Percentiles rank a stretch among this genome's conserved stretches.
phyloP scores from a whole-genome alignment of 163 green algal species.

The Scenedesmus sp. region DNA sequence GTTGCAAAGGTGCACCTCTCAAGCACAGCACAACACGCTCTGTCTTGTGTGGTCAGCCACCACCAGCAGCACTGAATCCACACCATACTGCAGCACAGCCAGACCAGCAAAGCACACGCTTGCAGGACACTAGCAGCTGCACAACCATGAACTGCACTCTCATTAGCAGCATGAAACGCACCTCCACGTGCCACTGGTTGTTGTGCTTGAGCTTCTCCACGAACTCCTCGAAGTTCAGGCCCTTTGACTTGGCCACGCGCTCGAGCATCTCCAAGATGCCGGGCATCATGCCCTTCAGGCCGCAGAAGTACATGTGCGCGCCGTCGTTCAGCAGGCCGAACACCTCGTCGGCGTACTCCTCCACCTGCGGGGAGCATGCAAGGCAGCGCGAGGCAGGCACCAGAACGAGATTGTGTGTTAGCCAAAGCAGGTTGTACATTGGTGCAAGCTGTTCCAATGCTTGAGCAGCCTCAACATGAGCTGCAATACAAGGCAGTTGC shows the following conservation, averaged over 20 bases:
- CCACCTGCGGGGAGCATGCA: slow-evolving; percentile 75
- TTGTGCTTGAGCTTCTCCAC: slow-evolving; percentile 95
- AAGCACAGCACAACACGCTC: no score
- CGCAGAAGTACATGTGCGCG: slow-evolving; percentile 99
- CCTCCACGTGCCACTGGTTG: slow-evolving; percentile 96
- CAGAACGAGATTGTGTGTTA: background rate
- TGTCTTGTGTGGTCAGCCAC: background rate
- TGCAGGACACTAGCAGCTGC: background rate
- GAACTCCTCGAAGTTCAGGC: slow-evolving; percentile 94
- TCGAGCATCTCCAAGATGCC: slow-evolving; percentile 96
- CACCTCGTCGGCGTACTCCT: slow-evolving; percentile 99
- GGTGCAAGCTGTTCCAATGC: background rate
- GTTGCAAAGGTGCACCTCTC: background rate
- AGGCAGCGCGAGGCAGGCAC: background rate
- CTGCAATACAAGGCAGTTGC: no score
- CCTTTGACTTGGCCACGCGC: slow-evolving; percentile 92
- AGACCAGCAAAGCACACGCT: background rate
- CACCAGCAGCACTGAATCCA: no score
- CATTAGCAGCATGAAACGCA: slow-evolving; percentile 51
- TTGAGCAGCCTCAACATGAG: no score
- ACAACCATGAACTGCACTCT: background rate
- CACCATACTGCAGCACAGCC: no score
- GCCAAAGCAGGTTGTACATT: background rate
- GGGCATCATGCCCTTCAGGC: slow-evolving; percentile 99
- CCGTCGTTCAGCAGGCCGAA: slow-evolving; percentile 97